A percentile compares a stretch with the other conserved stretches of the same genome.
Conservation (phyloP, 805 yeast genomes). For the Brettanomyces custersianus region DNA sequence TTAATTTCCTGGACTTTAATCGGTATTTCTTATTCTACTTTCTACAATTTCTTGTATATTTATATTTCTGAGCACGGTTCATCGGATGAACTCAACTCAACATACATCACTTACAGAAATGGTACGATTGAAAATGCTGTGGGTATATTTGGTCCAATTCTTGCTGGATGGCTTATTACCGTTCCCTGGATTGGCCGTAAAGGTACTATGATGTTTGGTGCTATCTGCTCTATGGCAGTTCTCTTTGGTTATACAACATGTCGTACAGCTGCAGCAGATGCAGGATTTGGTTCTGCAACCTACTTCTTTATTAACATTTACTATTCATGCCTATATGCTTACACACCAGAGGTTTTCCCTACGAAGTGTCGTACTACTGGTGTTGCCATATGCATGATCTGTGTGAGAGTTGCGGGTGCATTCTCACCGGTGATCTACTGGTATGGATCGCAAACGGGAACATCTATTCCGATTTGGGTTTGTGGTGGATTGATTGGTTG, state of each 20-base stretch:
- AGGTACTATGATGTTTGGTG: slow-evolving; percentile 46
- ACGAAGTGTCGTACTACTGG: slow-evolving; percentile 48
- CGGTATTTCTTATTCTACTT: slow-evolving; percentile 51
- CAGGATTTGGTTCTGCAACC: slow-evolving; percentile 40
- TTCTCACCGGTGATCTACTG: slow-evolving; percentile 51
- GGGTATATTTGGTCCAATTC: slow-evolving; percentile 45
- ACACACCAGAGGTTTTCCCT: slow-evolving; percentile 58
- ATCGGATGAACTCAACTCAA: slow-evolving; percentile 32
- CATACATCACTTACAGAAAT: slow-evolving; percentile 37
- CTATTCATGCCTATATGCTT: slow-evolving; percentile 54
- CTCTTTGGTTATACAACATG: slow-evolving; percentile 58
- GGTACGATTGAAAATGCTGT: slow-evolving; percentile 36
- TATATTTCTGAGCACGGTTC: slow-evolving; percentile 41
- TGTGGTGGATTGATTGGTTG: slow-evolving; percentile 46
- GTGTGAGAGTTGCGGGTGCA: slow-evolving; percentile 43
- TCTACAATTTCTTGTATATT: slow-evolving; percentile 44
- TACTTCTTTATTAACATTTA: slow-evolving; percentile 39
- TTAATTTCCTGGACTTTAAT: slow-evolving; percentile 46
- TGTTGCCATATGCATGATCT: slow-evolving; percentile 48
- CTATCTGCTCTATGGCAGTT: slow-evolving; percentile 45
- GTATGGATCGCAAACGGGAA: slow-evolving; percentile 37
- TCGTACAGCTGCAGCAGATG: slow-evolving; percentile 44
- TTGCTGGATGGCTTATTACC: slow-evolving; percentile 33
- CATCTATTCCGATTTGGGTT: slow-evolving; percentile 53
- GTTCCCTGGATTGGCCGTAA: slow-evolving; percentile 40